Evolutionary conservation across 2,329 filamentous ascomycete genomes (phyloP), one percentile per base, ranked within the genome.

Genomic region (Hymenoscyphus infarciens): DNA sequence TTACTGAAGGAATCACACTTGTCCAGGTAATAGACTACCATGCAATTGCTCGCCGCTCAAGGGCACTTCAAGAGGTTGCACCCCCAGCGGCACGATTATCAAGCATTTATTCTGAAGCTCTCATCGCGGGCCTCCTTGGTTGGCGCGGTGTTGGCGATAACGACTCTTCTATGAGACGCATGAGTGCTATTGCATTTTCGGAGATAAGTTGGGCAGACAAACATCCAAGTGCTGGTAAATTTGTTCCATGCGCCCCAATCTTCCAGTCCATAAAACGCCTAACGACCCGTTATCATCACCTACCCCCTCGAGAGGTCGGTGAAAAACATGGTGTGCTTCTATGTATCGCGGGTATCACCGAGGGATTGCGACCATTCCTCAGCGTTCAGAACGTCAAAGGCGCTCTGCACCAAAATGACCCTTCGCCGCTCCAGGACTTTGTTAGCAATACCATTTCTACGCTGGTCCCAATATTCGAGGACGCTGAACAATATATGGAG

Each of bases 11-110:
- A 0, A 98, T 99, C 62, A 77, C 86, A 52, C 82, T 98, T 1
- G 92, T 98, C 0, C 95, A 98, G 73, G 83, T 85, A 1, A 91
- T 98, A 1, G 95, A 99, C 73, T 99, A 97, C 72, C 92, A 97
- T 74, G 86, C 91, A 42, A 92, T 99, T 22, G 94, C 95, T 2
- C 82, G 96, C n/a, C 84, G 94, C 27, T 88, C 90, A 16, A 84
- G 91, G 67, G 94, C 93, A 3, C 88, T 97, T 70, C 82, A 87
- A 49, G 85, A 93, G 56, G 91, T 98, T 11, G 87, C 91, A 0
- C 78, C 86, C 13, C 82, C 82, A 42, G 89, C 89, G 0, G 85
- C 90, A 0, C 79, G 77, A n/a, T 77, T 98, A 5, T 84, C 87
- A 33, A 70, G 73, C 8, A 72, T 79, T 1, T 91, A 90, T 66